Evolutionary conservation across 2,329 filamentous ascomycete species (phyloP), one percentile per base, ranked within the genome.

Genomic region (Parascedosporium putredinis): DNA sequence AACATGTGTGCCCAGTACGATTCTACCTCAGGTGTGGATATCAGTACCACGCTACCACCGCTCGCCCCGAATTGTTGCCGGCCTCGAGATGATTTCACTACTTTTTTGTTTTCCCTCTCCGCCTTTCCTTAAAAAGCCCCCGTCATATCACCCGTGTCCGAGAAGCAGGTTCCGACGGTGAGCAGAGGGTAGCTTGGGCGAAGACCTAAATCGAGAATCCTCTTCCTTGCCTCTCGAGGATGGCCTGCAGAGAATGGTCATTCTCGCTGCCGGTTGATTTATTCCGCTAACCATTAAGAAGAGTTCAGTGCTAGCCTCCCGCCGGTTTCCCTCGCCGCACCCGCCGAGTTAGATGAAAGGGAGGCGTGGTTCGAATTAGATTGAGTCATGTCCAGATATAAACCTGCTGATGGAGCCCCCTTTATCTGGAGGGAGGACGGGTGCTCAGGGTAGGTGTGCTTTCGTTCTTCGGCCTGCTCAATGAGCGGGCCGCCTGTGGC

Each of bases 401-500:
- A 42, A 42, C 16, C 38, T 42, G 38, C 25, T 45, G 42, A 45
- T 45, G 42, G 23, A 14, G 25, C 42, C 42, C 38, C 38, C 23
- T 20, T 22, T 20, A 20, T 10, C 12, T 42, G 10, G 23, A 20
- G 16, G 12, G 7, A 23, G 5, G 38, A 42, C 20, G 38, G 38
- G 10, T 20, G 20, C 38, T 42, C 38, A 23, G 9, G 12, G 38
- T 18, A 36, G 14, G 6, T 16, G 20, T 20, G 38, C 16, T 23
- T 20, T 24, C 20, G 27, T 42, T 42, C 38, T 22, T 42, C 38
- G 38, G 38, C 20, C 38, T 23, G 20, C 23, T 42, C 38, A 42
- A 42, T 18, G 38, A 42, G 10, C 23, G 38, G 23, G 23, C 38
- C 38, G 38, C n/a, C 38, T 42, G 38, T 42, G 38, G 38, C 20